Percentiles rank a stretch among this genome's conserved stretches.
Conservation (phyloP, 768 basidiomycete genomes). For the Wakefieldia striispora region DNA sequence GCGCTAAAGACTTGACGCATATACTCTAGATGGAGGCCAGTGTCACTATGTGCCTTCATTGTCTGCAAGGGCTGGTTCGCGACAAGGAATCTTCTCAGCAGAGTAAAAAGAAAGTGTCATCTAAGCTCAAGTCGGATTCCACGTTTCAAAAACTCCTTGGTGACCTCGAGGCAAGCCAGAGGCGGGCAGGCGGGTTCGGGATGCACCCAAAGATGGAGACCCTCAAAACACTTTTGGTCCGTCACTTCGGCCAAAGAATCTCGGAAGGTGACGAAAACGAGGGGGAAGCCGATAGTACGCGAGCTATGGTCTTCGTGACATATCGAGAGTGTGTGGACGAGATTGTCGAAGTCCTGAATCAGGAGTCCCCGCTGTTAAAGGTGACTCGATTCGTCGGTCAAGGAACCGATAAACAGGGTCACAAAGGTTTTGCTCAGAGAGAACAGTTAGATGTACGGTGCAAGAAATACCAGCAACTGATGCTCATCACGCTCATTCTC, state of each 20-base stretch:
- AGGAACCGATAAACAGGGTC: slow-evolving; percentile 78
- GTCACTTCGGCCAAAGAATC: slow-evolving; percentile 59
- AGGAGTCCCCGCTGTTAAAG: slow-evolving; percentile 73
- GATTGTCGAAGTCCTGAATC: slow-evolving; percentile 76
- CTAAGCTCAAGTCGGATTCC: slow-evolving; percentile 49
- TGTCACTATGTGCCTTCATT: slow-evolving; percentile 71
- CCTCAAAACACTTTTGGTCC: slow-evolving; percentile 67
- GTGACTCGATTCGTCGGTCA: slow-evolving; percentile 91
- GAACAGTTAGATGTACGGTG: slow-evolving; percentile 79
- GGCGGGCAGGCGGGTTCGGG: slow-evolving; percentile 45
- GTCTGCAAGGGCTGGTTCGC: slow-evolving; percentile 51
- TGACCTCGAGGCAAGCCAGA: slow-evolving; percentile 62
- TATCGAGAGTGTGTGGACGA: slow-evolving; percentile 90
- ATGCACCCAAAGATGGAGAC: slow-evolving; percentile 93
- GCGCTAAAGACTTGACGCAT: not conserved
- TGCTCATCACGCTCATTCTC: slow-evolving; percentile 7
- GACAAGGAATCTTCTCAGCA: slow-evolving; percentile 32
- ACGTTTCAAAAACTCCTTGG: slow-evolving; percentile 63
- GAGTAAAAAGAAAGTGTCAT: slow-evolving; percentile 39
- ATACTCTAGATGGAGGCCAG: slow-evolving; percentile 74
- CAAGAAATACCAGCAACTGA: not conserved
- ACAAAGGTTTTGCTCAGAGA: slow-evolving; percentile 86
- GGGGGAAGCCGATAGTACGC: slow-evolving; percentile 41
- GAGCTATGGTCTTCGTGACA: slow-evolving; percentile 94
- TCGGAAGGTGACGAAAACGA: slow-evolving; percentile 42